phyloP scores from a whole-genome alignment of 2,329 filamentous ascomycete species.

The Alternaria triticina region DNA sequence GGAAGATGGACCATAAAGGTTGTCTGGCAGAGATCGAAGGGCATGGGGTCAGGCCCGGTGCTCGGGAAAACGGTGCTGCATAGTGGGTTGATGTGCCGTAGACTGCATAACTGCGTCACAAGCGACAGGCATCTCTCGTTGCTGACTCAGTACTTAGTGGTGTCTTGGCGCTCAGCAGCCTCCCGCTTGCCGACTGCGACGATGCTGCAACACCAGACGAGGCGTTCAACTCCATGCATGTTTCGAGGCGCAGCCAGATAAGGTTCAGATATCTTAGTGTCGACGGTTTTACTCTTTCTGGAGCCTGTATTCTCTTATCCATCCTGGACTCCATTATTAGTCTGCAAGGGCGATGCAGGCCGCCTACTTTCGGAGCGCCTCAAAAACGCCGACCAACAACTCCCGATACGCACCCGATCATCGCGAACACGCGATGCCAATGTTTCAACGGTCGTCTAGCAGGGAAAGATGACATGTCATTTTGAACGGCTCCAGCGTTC shows the following conservation, averaged over 20 bases:
- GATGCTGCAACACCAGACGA: background rate
- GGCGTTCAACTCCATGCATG: background rate
- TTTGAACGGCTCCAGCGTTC: background rate
- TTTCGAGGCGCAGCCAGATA: background rate
- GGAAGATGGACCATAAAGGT: constrained; percentile 8
- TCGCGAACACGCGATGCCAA: background rate
- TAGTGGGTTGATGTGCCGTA: constrained; percentile 9
- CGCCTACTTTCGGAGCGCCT: background rate
- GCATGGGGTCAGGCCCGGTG: constrained; percentile 11
- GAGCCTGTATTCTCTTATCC: background rate
- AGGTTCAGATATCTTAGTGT: background rate
- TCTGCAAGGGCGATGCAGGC: background rate
- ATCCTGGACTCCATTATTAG: background rate
- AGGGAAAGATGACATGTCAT: background rate
- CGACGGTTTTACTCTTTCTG: background rate
- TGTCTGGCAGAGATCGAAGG: constrained; percentile 4
- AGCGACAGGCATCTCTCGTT: constrained; percentile 7
- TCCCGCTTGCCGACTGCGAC: background rate
- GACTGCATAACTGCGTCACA: constrained; percentile 8
- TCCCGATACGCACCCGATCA: background rate
- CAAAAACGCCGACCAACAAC: background rate
- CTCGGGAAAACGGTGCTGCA: constrained; percentile 16
- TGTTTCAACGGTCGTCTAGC: constrained; percentile 1
- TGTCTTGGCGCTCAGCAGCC: constrained; percentile 9
- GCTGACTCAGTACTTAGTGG: constrained; percentile 1